phyloP scores from a whole-genome alignment of 345 rosid species.

The Arabidopsis arenosa region DNA sequence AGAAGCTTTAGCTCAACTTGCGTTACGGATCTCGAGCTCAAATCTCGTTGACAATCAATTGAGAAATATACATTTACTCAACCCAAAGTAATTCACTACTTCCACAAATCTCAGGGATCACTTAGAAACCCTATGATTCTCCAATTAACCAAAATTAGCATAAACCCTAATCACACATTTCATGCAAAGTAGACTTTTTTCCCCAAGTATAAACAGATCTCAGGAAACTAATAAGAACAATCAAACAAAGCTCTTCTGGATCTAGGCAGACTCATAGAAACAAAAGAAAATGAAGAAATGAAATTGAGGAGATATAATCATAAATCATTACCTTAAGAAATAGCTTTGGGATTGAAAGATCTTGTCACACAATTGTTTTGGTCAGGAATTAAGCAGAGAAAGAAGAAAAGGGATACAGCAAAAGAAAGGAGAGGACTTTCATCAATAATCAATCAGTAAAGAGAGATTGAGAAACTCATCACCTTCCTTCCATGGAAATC shows the following conservation, averaged over 20 bases:
- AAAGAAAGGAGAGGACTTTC: slow-evolving; percentile 37
- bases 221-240: slow-evolving; percentile 42
- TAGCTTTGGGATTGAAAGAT: slow-evolving; percentile 21
- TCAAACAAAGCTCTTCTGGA: slow-evolving; percentile 45
- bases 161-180: background rate
- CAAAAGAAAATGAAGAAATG: slow-evolving; percentile 4
- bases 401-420: slow-evolving; percentile 20
- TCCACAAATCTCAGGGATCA: slow-evolving; percentile 22
- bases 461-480: slow-evolving; percentile 43
- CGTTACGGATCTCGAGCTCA: slow-evolving; percentile 34
- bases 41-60: slow-evolving; percentile 23
- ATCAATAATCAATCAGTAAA: slow-evolving; percentile 35
- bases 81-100: slow-evolving; percentile 12
- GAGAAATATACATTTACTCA: slow-evolving; percentile 2
- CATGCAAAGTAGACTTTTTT: slow-evolving; percentile 31
- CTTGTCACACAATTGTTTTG: background rate
- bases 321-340: slow-evolving; percentile 19
- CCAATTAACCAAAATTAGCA: slow-evolving; percentile 2
- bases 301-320: slow-evolving; percentile 6
- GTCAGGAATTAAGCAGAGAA: slow-evolving; percentile 36
- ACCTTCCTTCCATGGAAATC: slow-evolving; percentile 50
- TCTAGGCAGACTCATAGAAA: slow-evolving; percentile 42
- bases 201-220: slow-evolving; percentile 49
- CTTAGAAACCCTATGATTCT: slow-evolving; percentile 9
- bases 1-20: background rate